Evolutionary conservation across 768 basidiomycete genomes (phyloP).

Genomic region (Lactarius akahatsu): DNA sequence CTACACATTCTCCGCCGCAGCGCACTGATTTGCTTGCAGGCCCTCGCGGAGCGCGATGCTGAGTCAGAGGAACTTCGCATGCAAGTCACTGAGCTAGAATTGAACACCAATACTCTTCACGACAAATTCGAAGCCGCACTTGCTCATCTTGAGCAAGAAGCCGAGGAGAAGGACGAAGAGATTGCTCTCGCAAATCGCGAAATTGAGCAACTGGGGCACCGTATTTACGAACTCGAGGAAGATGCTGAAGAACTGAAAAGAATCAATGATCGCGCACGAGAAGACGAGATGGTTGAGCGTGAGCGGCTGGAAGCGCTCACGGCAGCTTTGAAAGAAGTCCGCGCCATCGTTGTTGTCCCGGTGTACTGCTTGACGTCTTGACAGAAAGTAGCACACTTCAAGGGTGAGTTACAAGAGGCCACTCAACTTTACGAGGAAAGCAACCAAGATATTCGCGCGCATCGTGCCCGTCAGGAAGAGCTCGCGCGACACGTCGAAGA

Average conservation of each 20-base stretch:
- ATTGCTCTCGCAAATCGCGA: slow-evolving; percentile 71
- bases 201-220: slow-evolving; percentile 75
- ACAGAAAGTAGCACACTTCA: slow-evolving; percentile 69
- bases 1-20: neutral
- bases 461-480: slow-evolving; percentile 73
- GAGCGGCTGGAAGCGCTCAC: slow-evolving; percentile 67
- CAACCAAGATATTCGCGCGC: slow-evolving; percentile 60
- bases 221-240: slow-evolving; percentile 82
- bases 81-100: slow-evolving; percentile 72
- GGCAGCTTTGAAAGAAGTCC: slow-evolving; percentile 77
- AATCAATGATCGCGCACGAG: slow-evolving; percentile 61
- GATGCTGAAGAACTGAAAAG: slow-evolving; percentile 77
- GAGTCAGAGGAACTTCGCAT: slow-evolving; percentile 75
- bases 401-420: slow-evolving; percentile 64
- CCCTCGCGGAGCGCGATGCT: slow-evolving; percentile 73
- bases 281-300: slow-evolving; percentile 72
- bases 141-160: slow-evolving; percentile 73
- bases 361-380: slow-evolving; percentile 17
- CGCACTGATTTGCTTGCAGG: slow-evolving; percentile 41
- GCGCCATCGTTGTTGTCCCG: slow-evolving; percentile 26
- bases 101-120: slow-evolving; percentile 66
- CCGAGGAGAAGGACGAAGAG: slow-evolving; percentile 77
- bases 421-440: slow-evolving; percentile 64
- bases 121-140: slow-evolving; percentile 73
- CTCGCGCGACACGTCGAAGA: slow-evolving; percentile 73